Base-by-base conservation (phyloP, 2,329 filamentous ascomycete genomes). In the Lachnellula subtilissima region DNA sequence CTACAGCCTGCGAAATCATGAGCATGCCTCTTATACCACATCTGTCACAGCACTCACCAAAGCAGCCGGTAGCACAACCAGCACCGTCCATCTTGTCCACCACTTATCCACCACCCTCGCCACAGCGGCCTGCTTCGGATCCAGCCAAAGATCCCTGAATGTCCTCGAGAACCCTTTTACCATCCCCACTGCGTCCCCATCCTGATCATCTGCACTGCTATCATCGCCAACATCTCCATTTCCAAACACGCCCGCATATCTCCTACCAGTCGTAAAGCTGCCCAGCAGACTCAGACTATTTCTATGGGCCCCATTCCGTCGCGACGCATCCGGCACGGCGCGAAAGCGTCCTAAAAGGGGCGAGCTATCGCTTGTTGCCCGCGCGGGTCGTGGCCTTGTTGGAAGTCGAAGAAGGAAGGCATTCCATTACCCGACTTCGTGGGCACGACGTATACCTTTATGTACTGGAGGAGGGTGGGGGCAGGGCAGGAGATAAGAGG, bases 331-430 rank as follows among this genome's bases (percentile, higher is more conserved):
- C 7, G 81, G 82, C 17, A 87, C 82, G 57, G 84, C 84, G 59
- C 84, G 82, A 71, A 84, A 87, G 40, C 84, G 81, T 59, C 84
- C 84, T 2, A 87, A 78, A 8, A 86, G 72, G 23, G 84, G 83
- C 17, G 83, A 81, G 43, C 81, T 74, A 65, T 85, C 79, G 63
- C 74, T 75, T 56, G 68, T 70, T 52, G 71, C 70, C 50, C 73
- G 64, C 75, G 78, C 60, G 82, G 78, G 72, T 87, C 84, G 66
- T 74, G 78, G 70, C 84, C 84, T 67, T 84, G 83, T 60, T 84
- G 84, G 72, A 87, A 87, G 69, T 80, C 77, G 73, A 87, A 87
- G 76, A 86, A 84, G 66, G 78, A 76, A 67, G 84, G 81, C 83
- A 86, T 86, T 65, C 64, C 58, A 64, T 58, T 55, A 50, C 56